Evolutionary conservation across 2,329 filamentous ascomycete species (phyloP).

Genomic region (Knufia petricola): DNA sequence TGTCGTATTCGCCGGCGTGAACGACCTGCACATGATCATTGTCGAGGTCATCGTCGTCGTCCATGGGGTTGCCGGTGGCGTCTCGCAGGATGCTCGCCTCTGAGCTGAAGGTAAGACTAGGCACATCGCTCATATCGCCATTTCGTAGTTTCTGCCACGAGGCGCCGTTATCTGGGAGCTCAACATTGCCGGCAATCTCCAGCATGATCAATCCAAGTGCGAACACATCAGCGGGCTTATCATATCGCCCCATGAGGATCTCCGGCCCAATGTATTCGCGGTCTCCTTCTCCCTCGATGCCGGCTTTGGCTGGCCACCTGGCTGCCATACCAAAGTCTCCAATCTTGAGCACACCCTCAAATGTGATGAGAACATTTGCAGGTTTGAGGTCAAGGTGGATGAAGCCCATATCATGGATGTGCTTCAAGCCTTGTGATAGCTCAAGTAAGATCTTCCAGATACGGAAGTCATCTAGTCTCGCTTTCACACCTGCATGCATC

Average conservation of each 20-base stretch:
- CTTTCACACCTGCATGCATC: constrained; percentile 68
- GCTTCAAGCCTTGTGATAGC: constrained; percentile 68
- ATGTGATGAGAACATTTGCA: constrained; percentile 56
- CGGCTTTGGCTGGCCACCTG: constrained; percentile 62
- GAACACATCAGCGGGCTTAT: constrained; percentile 89
- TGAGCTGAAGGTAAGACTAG: constrained; percentile 71
- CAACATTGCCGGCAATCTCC: constrained; percentile 88
- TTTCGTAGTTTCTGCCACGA: constrained; percentile 85
- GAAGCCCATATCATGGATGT: constrained; percentile 82
- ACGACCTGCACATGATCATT: constrained; percentile 28
- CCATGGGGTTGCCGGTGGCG: constrained; percentile 58
- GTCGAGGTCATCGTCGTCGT: constrained; percentile 37
- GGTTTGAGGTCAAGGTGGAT: constrained; percentile 60
- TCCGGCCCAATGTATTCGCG: constrained; percentile 94
- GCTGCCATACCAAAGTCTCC: constrained; percentile 65
- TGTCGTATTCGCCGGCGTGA: constrained; percentile 22
- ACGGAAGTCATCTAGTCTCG: constrained; percentile 86
- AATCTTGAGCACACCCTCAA: constrained; percentile 57
- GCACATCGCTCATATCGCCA: constrained; percentile 80
- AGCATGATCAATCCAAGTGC: constrained; percentile 89
- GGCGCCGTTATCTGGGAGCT: constrained; percentile 82
- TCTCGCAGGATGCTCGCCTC: constrained; percentile 65
- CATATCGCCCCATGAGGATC: constrained; percentile 73
- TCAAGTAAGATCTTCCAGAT: constrained; percentile 98
- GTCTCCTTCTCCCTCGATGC: constrained; percentile 85